Evolutionary conservation across 2,329 filamentous ascomycete genomes (phyloP), one percentile per base, ranked within the genome.

Genomic region (Thielaviopsis ethacetica): DNA sequence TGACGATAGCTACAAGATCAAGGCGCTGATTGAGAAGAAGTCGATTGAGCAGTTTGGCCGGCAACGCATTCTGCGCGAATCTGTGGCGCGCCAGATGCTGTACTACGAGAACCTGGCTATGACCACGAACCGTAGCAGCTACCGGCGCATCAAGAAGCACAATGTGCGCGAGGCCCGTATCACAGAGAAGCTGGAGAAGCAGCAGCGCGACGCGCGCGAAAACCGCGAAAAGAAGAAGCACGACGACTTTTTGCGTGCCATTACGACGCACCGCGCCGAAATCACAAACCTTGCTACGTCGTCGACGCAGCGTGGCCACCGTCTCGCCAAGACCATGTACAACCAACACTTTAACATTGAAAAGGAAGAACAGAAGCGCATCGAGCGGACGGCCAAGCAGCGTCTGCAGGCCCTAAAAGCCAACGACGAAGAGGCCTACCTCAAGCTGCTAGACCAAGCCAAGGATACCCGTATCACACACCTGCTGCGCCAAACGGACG

Each of bases 391-490:
- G 10, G 93, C 93, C 63, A 98, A 98, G 78, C 93, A 98, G 72
- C 93, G 93, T 96, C 84, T 98, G 64, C 91, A 97, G 72, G 93
- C 93, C 62, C 80, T 98, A 70, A 97, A 96, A 75, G 91, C 93
- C 67, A 95, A 98, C 83, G 93, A 98, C 71, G 93, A 98, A 75
- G 93, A 97, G 74, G 95, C 93, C 0, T 98, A 98, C 70, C 82
- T 98, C 73, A 96, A 96, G 73, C 79, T 98, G 68, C 85, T 98
- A 66, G 93, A 95, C 68, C 91, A 98, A 72, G 93, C 93, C 67
- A 98, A 98, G 77, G 93, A 98, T 76, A 97, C 91, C 47, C 91
- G 93, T 84, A 98, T 98, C 64, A 95, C 93, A 9, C 93, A 98
- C 70, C 76, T 98, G 67, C 85, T 98, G 66, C 89, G 88, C 68